phyloP scores from a whole-genome alignment of 2,329 filamentous ascomycete species.

The Xylaria polymorpha region DNA sequence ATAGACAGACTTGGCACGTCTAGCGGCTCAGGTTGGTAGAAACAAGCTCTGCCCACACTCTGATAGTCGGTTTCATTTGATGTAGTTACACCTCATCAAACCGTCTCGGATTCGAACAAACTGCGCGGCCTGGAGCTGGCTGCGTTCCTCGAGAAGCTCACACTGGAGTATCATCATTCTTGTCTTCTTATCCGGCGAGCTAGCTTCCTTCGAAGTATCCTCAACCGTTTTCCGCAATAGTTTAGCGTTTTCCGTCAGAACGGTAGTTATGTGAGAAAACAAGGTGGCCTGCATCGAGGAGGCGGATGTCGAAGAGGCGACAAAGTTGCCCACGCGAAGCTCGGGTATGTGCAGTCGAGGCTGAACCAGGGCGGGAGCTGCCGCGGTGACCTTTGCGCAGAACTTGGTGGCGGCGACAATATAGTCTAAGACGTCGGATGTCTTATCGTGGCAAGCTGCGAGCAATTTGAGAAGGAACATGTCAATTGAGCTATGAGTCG shows the following conservation, averaged over 20 bases:
- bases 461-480: constrained; percentile 53
- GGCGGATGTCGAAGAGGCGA: constrained; percentile 42
- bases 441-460: constrained; percentile 53
- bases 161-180: constrained; percentile 44
- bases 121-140: constrained; percentile 35
- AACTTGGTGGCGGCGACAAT: constrained; percentile 49
- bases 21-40: not conserved
- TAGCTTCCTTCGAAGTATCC: constrained; percentile 1
- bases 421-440: constrained; percentile 53
- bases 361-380: constrained; percentile 43
- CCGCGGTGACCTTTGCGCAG: constrained; percentile 50
- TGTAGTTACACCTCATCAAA: constrained; percentile 35
- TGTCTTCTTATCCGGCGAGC: constrained; percentile 22
- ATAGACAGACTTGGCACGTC: not conserved
- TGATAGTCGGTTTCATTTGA: constrained; percentile 23
- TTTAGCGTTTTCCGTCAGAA: constrained; percentile 38
- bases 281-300: constrained; percentile 46
- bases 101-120: constrained; percentile 39
- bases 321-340: constrained; percentile 54
- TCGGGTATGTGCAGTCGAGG: constrained; percentile 54
- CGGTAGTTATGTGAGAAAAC: constrained; percentile 41
- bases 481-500: constrained; percentile 46
- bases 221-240: constrained; percentile 35
- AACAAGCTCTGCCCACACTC: not conserved
- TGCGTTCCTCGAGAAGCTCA: constrained; percentile 43